Evolutionary conservation across 352 stramenopile species (phyloP), one percentile per base, ranked within the genome.

Genomic region (Plasmopara muralis): DNA sequence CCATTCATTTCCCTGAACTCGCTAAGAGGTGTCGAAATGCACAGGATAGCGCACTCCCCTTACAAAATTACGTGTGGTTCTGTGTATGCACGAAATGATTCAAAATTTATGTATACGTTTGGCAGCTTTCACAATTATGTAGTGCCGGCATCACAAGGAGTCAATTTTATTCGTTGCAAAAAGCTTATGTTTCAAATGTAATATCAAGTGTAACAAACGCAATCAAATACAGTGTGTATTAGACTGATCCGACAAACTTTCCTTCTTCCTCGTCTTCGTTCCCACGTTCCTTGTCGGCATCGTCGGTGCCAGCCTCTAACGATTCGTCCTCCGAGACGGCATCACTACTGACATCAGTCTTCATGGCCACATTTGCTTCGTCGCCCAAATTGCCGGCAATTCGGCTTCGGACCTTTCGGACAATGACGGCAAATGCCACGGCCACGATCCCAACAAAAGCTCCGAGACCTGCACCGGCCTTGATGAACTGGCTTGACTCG

Each of bases 181-280:
- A 25, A 25, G 20, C 20, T 25, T 3, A 25, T 25, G 20, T 25
- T 25, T 25, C 20, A 25, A 35, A 35, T 6, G 31, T 35, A 5
- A 2, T 5, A 34, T 34, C 30, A 9, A 34, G 30, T 5, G 30
- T 5, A 9, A 9, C 35, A 37, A 47, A 38, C 43, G 43, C 38
- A 29, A 57, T 57, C 16, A 50, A 58, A 61, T 62, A 62, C 43
- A 66, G n/a, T n/a, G n/a, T n/a, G n/a, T n/a, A 56, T 50, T 41
- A 57, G 61, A 74, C 71, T 13, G 71, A 70, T 43, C 71, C 71
- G 25, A 77, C 66, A 28, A 82, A 82, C 55, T 73, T 78, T 63
- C 71, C 71, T 60, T 81, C 70, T 42, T 57, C 53, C 34, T 70
- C 64, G 37, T 49, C 62, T 7, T 64, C 63, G 6, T 66, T 57